These are phyloP conservation scores for Stephania yunnanensis DNA, from an alignment of 164 flowering plant genomes.

Conservation along the genomic window DNA sequence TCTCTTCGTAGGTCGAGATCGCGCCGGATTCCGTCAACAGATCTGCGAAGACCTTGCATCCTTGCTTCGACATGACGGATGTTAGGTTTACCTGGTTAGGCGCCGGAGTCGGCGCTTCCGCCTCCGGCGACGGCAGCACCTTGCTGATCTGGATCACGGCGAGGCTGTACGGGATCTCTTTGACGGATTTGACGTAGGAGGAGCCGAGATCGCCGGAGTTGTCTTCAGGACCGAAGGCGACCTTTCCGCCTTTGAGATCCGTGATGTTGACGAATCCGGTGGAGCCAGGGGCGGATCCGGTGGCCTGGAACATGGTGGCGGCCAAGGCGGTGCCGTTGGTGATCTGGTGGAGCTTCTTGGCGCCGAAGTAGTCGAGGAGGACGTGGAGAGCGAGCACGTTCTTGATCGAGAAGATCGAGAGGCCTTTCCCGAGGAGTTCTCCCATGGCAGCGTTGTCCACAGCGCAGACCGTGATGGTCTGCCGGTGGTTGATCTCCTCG, in stretches of 20 bases:
- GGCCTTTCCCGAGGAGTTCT: slow-evolving; percentile 41
- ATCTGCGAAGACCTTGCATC: slow-evolving; percentile 68
- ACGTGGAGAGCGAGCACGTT: slow-evolving; percentile 74
- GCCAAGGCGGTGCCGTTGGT: slow-evolving; percentile 49
- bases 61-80: slow-evolving; percentile 43
- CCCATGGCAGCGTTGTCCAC: slow-evolving; percentile 75
- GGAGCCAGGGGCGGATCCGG: slow-evolving; percentile 64
- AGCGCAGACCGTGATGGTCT: slow-evolving; percentile 75
- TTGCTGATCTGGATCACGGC: slow-evolving; percentile 73
- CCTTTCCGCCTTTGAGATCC: slow-evolving; percentile 68
- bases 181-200: slow-evolving; percentile 56
- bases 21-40: slow-evolving; percentile 39
- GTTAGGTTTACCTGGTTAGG: slow-evolving; percentile 54
- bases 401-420: slow-evolving; percentile 45
- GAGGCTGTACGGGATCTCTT: slow-evolving; percentile 69
- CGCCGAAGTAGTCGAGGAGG: slow-evolving; percentile 70
- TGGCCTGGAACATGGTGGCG: slow-evolving; percentile 67
- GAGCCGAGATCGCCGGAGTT: slow-evolving; percentile 38
- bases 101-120: slow-evolving; percentile 72
- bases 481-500: slow-evolving; percentile 64
- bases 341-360: slow-evolving; percentile 82
- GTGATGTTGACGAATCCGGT: slow-evolving; percentile 76
- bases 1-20: slow-evolving; percentile 29
- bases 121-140: slow-evolving; percentile 49
- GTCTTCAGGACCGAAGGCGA: slow-evolving; percentile 54